These are phyloP conservation scores for Alternaria arbusti DNA, from an alignment of 2,329 filamentous ascomycete genomes.

Conservation along the genomic window DNA sequence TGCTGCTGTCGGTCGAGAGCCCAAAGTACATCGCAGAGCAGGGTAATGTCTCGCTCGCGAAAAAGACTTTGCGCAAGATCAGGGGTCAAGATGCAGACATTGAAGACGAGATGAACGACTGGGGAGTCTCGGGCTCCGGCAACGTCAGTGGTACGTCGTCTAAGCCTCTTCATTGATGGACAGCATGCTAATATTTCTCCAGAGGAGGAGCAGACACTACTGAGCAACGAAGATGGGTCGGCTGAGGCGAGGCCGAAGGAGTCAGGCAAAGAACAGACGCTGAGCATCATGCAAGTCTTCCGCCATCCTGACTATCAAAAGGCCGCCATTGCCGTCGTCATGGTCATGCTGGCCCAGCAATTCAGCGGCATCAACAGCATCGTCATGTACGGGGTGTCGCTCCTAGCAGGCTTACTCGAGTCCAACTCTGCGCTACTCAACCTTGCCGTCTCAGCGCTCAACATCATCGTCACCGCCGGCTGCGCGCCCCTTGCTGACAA, in stretches of 20 bases:
- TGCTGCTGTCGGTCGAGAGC: conserved; percentile 80
- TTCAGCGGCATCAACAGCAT: conserved; percentile 93
- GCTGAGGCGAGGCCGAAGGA: conserved; percentile 31
- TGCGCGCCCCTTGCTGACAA: conserved; percentile 87
- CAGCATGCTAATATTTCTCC: conserved; percentile 18
- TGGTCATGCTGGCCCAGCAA: conserved; percentile 92
- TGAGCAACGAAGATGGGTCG: conserved; percentile 53
- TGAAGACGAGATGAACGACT: conserved; percentile 70
- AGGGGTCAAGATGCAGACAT: conserved; percentile 74
- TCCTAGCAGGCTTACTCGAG: conserved; percentile 80
- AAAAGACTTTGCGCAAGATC: conserved; percentile 73
- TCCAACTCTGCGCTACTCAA: conserved; percentile 83
- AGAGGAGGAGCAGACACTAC: conserved; percentile 75
- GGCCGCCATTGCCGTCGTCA: conserved; percentile 86
- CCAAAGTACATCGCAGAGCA: conserved; percentile 82
- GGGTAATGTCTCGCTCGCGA: conserved; percentile 66
- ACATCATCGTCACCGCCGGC: conserved; percentile 79
- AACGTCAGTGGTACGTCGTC: conserved; percentile 36
- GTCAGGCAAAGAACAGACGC: conserved; percentile 40
- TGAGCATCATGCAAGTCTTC: conserved; percentile 63
- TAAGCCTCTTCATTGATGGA: background rate
- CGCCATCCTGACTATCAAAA: conserved; percentile 74
- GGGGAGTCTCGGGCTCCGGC: conserved; percentile 45
- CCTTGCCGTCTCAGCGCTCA: conserved; percentile 84
- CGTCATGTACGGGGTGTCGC: conserved; percentile 96